Conservation (phyloP, 2,329 filamentous ascomycete species). For the Alternaria triticina region DNA sequence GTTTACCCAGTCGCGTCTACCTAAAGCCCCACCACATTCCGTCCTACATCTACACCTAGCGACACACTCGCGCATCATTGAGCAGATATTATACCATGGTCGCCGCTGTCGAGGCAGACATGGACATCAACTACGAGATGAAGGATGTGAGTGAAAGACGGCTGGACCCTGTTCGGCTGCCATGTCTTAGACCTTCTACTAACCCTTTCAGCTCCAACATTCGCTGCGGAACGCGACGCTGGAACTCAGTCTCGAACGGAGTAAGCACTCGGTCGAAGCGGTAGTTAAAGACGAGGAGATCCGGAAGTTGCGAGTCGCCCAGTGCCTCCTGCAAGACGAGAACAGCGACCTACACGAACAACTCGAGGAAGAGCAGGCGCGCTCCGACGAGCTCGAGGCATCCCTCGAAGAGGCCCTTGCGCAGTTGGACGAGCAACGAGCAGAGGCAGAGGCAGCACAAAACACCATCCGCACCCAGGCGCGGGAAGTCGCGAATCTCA, state of each 20-base stretch:
- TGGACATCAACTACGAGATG: conserved; percentile 38
- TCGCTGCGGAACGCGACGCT: conserved; percentile 62
- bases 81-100: conserved; percentile 35
- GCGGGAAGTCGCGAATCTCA: conserved; percentile 63
- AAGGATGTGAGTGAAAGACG: conserved; percentile 41
- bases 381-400: conserved; percentile 62
- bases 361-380: conserved; percentile 65
- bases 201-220: conserved; percentile 52
- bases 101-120: conserved; percentile 32
- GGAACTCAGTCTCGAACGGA: conserved; percentile 73
- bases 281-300: conserved; percentile 77
- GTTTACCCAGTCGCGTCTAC: conserved; percentile 43
- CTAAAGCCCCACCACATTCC: conserved; percentile 24
- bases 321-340: conserved; percentile 74
- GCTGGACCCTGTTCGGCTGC: neutral
- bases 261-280: conserved; percentile 68
- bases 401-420: conserved; percentile 57
- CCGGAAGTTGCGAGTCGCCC: conserved; percentile 69
- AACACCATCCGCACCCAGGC: conserved; percentile 59
- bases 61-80: conserved; percentile 20
- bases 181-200: conserved; percentile 12
- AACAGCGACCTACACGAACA: conserved; percentile 71
- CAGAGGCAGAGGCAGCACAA: conserved; percentile 53
- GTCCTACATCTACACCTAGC: conserved; percentile 18
- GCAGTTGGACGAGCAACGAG: conserved; percentile 57